Evolutionary conservation across 768 basidiomycete genomes (phyloP).

Genomic region (Tephrocybe sp.): DNA sequence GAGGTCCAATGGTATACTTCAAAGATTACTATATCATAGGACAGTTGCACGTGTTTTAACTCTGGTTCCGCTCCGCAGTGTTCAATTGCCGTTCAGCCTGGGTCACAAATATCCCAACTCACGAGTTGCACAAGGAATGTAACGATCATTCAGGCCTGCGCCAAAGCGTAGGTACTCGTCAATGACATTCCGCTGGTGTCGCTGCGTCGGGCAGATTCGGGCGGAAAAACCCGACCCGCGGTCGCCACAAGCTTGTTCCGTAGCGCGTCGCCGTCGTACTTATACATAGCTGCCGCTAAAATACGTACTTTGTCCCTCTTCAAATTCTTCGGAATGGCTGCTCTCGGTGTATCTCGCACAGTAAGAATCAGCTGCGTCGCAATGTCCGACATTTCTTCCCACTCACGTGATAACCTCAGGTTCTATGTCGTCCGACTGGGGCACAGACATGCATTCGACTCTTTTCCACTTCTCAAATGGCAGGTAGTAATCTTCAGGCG

Average conservation of each 20-base stretch:
- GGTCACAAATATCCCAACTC: too few relatives aligned
- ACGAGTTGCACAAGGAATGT: too few relatives aligned
- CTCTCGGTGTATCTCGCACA: constrained; percentile 15
- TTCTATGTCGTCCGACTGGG: constrained; percentile 19
- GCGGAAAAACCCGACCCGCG: constrained; percentile 18
- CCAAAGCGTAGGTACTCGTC: too few relatives aligned
- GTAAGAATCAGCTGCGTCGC: constrained; percentile 19
- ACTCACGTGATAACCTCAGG: constrained; percentile 35
- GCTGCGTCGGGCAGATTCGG: constrained; percentile 24
- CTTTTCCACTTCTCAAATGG: constrained; percentile 37
- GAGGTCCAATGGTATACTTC: background rate
- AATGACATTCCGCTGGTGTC: background rate
- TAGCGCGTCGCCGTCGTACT: constrained; percentile 1
- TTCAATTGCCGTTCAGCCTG: too few relatives aligned
- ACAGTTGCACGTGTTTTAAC: constrained; percentile 18
- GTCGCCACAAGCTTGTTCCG: constrained; percentile 12
- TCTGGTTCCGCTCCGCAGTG: too few relatives aligned
- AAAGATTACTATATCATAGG: background rate
- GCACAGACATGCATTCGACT: constrained; percentile 23
- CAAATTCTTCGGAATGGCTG: constrained; percentile 6
- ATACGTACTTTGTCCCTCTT: background rate
- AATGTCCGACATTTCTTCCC: background rate
- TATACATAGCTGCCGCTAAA: background rate
- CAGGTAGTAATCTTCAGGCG: constrained; percentile 11
- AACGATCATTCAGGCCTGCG: too few relatives aligned